Evolutionary conservation across 2,329 filamentous ascomycete species (phyloP).

Genomic region (Paecilomyces fulvus): DNA sequence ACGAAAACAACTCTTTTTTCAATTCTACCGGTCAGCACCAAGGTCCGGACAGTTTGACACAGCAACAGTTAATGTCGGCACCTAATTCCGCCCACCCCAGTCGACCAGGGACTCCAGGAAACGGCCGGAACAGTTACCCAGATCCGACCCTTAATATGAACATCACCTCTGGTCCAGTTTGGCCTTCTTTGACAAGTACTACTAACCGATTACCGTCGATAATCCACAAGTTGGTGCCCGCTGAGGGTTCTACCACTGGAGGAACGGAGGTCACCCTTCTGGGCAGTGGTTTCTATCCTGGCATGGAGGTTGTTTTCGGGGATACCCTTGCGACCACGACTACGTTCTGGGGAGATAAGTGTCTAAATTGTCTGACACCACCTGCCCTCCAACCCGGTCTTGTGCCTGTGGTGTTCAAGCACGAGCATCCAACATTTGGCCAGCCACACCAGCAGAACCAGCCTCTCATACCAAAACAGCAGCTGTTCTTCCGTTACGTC

Average conservation of each 20-base stretch:
- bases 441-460: constrained; percentile 35
- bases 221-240: constrained; percentile 76
- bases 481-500: constrained; percentile 60
- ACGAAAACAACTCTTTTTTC: constrained; percentile 52
- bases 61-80: constrained; percentile 61
- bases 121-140: constrained; percentile 36
- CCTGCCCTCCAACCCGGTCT: constrained; percentile 59
- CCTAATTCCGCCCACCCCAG: constrained; percentile 66
- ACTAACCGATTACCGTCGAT: constrained; percentile 49
- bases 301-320: constrained; percentile 79
- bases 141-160: constrained; percentile 22
- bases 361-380: constrained; percentile 70
- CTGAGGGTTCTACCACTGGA: constrained; percentile 70
- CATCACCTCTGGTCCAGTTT: constrained; percentile 42
- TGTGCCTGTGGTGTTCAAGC: constrained; percentile 63
- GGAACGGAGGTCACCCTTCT: constrained; percentile 82
- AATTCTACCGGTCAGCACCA: constrained; percentile 50
- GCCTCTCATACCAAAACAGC: constrained; percentile 39
- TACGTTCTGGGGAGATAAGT: constrained; percentile 71
- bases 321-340: constrained; percentile 60
- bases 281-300: constrained; percentile 70
- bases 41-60: constrained; percentile 56
- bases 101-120: constrained; percentile 67
- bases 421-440: constrained; percentile 42
- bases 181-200: constrained; percentile 44